Evolutionary conservation across 345 rosid species (phyloP), one percentile per base, ranked within the genome.

Genomic region (Citrus trifoliata): DNA sequence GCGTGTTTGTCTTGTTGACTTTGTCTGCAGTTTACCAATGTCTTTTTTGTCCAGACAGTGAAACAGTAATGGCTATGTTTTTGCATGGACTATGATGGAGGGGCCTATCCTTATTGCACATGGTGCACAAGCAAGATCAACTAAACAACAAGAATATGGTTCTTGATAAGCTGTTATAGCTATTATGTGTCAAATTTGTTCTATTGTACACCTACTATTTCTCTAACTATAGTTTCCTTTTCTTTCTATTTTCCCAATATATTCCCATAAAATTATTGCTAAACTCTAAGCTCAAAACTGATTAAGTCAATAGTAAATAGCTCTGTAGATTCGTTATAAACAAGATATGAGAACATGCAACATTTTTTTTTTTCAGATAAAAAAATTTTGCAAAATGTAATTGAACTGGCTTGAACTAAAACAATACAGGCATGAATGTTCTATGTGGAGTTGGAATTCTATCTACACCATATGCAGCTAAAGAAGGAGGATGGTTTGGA

Each of bases 391-490:
- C 58, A 1, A 53, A 53, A 53, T 53, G 8, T 53, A 19, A 53
- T 18, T 53, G 58, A 53, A 53, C 58, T 53, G 58, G 19, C 58
- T 53, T 18, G 58, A 18, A 53, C 21, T 53, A 67, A 38, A 38
- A 67, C 71, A 70, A 67, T 80, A 86, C 83, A 92, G 97, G 99
- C 33, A 80, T 95, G 81, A 95, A 95, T 86, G 98, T 95, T 70
- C 81, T 95, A 60, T 95, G 99, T 81, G 99, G 99, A 78, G 99
- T 95, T 70, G 99, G 99, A 71, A 89, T 95, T 70, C 88, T 95
- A 53, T 95, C 99, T 1, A 95, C 99, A 32, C 90, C 98, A 24
- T 95, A 84, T 85, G 99, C 99, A 61, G 93, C 92, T 32, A 92
- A 88, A 80, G 92, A 93, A 90, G 99, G 96, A 79, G 99, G 98